phyloP scores from a whole-genome alignment of 1,284 basidiomycete genomes.

The Stereum hirsutum region DNA sequence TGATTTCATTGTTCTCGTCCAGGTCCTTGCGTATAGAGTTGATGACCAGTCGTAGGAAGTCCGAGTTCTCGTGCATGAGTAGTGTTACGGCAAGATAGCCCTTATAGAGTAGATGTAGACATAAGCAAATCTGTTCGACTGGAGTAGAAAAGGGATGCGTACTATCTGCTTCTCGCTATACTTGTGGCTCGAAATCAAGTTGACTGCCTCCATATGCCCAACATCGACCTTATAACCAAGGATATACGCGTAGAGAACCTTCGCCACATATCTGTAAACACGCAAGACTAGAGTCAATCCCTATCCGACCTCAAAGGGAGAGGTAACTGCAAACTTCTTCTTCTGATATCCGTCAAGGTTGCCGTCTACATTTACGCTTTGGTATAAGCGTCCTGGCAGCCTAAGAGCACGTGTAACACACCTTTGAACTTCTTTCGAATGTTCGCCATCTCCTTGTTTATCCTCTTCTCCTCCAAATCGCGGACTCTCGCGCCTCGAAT shows the following conservation, averaged over 20 bases:
- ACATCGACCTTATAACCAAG: conserved; percentile 98
- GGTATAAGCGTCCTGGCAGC: conserved; percentile 3
- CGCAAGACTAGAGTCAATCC: conserved; percentile 8
- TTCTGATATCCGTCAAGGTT: conserved; percentile 98
- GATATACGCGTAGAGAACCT: conserved; percentile 99
- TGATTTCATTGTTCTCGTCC: conserved; percentile 90
- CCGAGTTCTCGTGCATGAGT: conserved; percentile 98
- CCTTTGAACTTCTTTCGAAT: conserved; percentile 99
- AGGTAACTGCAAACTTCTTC: conserved; percentile 65
- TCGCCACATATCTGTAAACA: conserved; percentile 71
- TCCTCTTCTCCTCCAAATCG: conserved; percentile 92
- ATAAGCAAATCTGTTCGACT: conserved; percentile 2
- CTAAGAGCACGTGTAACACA: conserved; percentile 17
- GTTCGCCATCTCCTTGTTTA: conserved; percentile 99
- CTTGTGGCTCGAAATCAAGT: conserved; percentile 91
- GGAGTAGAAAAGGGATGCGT: conserved; percentile 21
- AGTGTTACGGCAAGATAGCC: conserved; percentile 97
- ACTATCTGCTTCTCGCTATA: conserved; percentile 99
- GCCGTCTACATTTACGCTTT: conserved; percentile 55
- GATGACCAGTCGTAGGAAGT: conserved; percentile 91
- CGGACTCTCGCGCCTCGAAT: conserved; percentile 87
- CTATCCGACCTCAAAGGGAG: not conserved
- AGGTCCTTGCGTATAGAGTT: conserved; percentile 98
- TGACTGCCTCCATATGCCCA: conserved; percentile 99
- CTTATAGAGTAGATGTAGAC: conserved; percentile 28